Percentiles rank a stretch among this genome's conserved stretches.
Conservation (phyloP, 352 stramenopile species). For the Phytophthora syringae region DNA sequence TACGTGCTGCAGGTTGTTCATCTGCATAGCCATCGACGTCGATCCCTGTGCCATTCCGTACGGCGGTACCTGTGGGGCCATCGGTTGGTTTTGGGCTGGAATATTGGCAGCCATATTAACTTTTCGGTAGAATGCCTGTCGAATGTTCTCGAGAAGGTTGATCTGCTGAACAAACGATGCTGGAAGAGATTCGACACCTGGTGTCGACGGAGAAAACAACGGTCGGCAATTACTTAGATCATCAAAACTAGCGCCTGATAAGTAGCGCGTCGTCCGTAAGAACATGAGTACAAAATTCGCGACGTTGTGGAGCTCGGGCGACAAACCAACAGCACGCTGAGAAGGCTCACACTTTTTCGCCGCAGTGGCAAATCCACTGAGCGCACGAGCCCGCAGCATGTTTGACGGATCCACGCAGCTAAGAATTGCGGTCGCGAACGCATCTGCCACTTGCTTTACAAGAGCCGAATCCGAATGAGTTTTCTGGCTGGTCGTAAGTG, state of each 20-base stretch:
- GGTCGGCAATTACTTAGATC: slow-evolving; percentile 66
- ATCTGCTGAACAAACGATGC: slow-evolving; percentile 81
- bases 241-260: slow-evolving; percentile 63
- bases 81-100: slow-evolving; percentile 14
- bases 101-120: slow-evolving; percentile 20
- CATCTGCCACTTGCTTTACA: slow-evolving; percentile 75
- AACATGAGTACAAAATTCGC: slow-evolving; percentile 85
- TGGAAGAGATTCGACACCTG: slow-evolving; percentile 60
- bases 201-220: slow-evolving; percentile 48
- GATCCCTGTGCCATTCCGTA: slow-evolving; percentile 21
- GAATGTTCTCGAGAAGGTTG: slow-evolving; percentile 67
- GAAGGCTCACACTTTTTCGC: slow-evolving; percentile 55
- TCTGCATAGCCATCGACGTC: slow-evolving; percentile 9
- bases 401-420: slow-evolving; percentile 76
- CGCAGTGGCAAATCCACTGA: slow-evolving; percentile 64
- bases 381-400: slow-evolving; percentile 55
- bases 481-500: slow-evolving; percentile 71
- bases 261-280: slow-evolving; percentile 64
- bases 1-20: slow-evolving; percentile 10
- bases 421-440: slow-evolving; percentile 76
- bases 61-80: slow-evolving; percentile 9
- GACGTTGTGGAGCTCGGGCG: slow-evolving; percentile 68
- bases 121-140: slow-evolving; percentile 45
- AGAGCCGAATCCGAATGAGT: slow-evolving; percentile 61
- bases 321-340: slow-evolving; percentile 62